These are phyloP conservation scores for Fusarium vanettenii DNA, from an alignment of 2,329 filamentous ascomycete genomes.

Conservation along the genomic window DNA sequence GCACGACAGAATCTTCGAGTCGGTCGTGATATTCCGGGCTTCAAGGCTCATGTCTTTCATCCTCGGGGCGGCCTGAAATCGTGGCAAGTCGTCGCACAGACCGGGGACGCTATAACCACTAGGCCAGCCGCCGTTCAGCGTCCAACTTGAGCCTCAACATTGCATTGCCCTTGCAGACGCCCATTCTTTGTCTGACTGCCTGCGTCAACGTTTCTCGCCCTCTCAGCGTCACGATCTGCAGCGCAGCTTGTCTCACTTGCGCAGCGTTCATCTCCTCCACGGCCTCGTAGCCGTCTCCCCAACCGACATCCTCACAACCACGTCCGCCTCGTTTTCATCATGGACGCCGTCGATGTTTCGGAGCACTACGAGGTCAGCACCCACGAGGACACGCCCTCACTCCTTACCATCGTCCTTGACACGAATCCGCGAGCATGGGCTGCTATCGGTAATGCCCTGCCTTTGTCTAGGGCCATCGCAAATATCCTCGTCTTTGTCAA, in stretches of 20 bases:
- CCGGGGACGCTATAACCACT: conserved; percentile 10
- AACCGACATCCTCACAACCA: conserved; percentile 24
- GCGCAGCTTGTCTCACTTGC: neutral
- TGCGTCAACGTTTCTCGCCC: neutral
- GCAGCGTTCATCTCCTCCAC: neutral
- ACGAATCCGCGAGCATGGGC: conserved; percentile 97
- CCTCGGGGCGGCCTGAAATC: neutral
- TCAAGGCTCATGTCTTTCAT: conserved; percentile 3
- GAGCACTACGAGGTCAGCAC: conserved; percentile 69
- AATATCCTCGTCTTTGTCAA: conserved; percentile 96
- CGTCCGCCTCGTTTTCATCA: conserved; percentile 48
- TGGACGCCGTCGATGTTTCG: conserved; percentile 68
- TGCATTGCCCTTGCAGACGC: neutral
- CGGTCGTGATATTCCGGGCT: neutral
- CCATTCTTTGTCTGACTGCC: neutral
- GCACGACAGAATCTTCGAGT: neutral
- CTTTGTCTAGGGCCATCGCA: conserved; percentile 86
- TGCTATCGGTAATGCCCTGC: conserved; percentile 77
- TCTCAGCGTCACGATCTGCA: neutral
- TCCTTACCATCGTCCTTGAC: conserved; percentile 92
- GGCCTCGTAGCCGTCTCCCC: conserved; percentile 49
- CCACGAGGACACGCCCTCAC: conserved; percentile 75
- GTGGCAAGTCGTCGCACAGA: conserved; percentile 9
- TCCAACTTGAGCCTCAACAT: conserved; percentile 21
- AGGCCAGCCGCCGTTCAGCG: conserved; percentile 6